Evolutionary conservation across 1,284 basidiomycete species (phyloP), one percentile per base, ranked within the genome.

Genomic region (Heliocybe sulcata): DNA sequence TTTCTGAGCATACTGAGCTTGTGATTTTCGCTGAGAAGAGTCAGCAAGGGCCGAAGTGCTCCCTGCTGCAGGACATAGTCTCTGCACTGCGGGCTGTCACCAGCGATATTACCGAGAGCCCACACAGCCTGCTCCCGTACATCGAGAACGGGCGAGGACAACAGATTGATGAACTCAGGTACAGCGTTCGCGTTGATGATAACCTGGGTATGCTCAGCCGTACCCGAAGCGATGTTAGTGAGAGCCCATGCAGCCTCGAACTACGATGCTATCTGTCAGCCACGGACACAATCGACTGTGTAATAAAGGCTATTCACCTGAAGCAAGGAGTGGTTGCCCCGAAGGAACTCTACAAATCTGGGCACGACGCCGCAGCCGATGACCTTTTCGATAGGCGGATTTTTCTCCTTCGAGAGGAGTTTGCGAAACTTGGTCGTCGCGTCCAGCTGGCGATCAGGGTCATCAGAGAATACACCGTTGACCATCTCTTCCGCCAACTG

Each of bases 181-280:
- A 99, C 95, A 38, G 96, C 96, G 56, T 90, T 87, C 31, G 94
- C 90, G 61, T 82, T 85, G 71, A 99, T 99, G 55, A 99, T 97
- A 57, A 98, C 94, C 74, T 98, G 94, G 49, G 95, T 99, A 72
- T 99, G 97, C 62, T 97, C 93, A 31, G 95, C 95, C 35, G 97
- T 99, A 52, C 97, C 97, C 54, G 97, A 99, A 16, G 97, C 97
- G 63, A 99, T 99, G 79, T 99, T 99, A 65, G 97, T 99, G 63
- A 99, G 81, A 48, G 97, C 97, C 97, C 97, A 99, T 6, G 97
- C 97, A 54, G 97, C 96, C 74, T 99, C 96, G 66, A 99, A 99
- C 92, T 98, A 53, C n/a, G 54, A 31, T 51, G 59, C 53, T 54
- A 6, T 42, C 12, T 16, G 56, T 61, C 52, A 58, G 53, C 27